These are phyloP conservation scores for Scenedesmus sp. DNA, from an alignment of 163 green algal species.

Conservation along the genomic window DNA sequence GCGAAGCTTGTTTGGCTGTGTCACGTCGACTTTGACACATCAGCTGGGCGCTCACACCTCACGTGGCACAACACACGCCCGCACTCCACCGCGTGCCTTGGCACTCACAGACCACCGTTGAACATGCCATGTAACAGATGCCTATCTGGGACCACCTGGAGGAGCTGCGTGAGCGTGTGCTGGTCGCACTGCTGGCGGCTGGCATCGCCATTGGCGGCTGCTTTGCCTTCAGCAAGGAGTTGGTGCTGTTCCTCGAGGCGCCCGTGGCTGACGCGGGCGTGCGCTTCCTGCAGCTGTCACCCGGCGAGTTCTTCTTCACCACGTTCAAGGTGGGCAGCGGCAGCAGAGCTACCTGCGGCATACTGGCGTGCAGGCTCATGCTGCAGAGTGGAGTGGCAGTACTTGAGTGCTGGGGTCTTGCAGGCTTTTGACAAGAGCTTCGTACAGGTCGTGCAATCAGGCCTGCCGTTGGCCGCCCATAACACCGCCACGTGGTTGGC, in stretches of 20 bases:
- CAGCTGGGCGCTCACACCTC: too few relatives aligned
- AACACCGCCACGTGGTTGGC: too few relatives aligned
- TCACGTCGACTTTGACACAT: too few relatives aligned
- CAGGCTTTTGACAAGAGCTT: too few relatives aligned
- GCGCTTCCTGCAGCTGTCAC: constrained; percentile 97
- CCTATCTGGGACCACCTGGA: constrained; percentile 99
- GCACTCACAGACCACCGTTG: too few relatives aligned
- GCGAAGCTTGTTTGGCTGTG: too few relatives aligned
- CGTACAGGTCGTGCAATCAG: too few relatives aligned
- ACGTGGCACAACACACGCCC: too few relatives aligned
- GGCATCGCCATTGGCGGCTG: constrained; percentile 84
- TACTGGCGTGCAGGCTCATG: neutral
- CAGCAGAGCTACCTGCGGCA: neutral
- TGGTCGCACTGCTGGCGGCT: constrained; percentile 79
- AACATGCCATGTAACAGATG: constrained; percentile 70
- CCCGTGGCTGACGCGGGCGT: constrained; percentile 94
- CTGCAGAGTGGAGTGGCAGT: neutral
- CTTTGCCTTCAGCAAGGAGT: constrained; percentile 91
- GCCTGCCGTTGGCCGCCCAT: too few relatives aligned
- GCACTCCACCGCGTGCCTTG: too few relatives aligned
- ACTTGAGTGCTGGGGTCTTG: neutral
- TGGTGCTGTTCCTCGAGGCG: constrained; percentile 97
- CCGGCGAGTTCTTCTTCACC: constrained; percentile 99
- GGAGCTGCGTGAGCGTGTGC: constrained; percentile 92
- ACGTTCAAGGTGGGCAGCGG: constrained; percentile 85